Base-by-base conservation (phyloP, 2,329 filamentous ascomycete species). In the Exophiala alcalophila region DNA sequence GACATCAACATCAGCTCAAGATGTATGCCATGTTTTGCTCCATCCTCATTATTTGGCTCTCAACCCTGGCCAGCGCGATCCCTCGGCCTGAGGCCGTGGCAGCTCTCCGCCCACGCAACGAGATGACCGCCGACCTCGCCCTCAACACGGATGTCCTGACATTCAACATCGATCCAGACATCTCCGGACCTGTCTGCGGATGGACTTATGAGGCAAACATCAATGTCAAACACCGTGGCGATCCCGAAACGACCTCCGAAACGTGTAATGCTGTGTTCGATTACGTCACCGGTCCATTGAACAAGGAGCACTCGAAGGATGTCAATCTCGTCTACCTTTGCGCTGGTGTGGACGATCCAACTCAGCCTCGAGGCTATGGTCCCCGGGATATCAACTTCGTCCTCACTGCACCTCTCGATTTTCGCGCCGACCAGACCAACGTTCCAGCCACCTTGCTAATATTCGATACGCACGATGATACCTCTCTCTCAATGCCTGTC, bases 151-250 rank as follows among this genome's bases (percentile, higher is more conserved):
- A 31, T 31, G 9, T 31, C 20, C 29, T 31, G 5, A 31, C 29
- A 2, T 31, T 31, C 15, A 31, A 31, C 15, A 16, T 31, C 28
- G 28, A 30, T 12, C 28, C 14, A 14, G 29, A 19, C 29, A 31
- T 31, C 5, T 4, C 9, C 6, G 29, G 7, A 9, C 24, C 24
- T 9, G 15, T 5, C 11, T 37, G 34, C 16, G 34, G 34, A 10
- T 19, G 20, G 23, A 37, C 34, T 3, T 25, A 37, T 8, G 23
- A 28, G 34, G 34, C 18, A 25, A 37, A 37, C 19, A 28, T 37
- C 24, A 37, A 28, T 27, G 34, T 37, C 24, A 28, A 37, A 28
- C 19, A 37, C 10, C 24, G 34, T 9, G 34, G 34, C 2, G 34
- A 37, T 20, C 5, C 11, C 15, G 14, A 11, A 10, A 26, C 14